Evolutionary conservation across 177 flowering plant species (phyloP).

Genomic region (Telopea speciosissima): DNA sequence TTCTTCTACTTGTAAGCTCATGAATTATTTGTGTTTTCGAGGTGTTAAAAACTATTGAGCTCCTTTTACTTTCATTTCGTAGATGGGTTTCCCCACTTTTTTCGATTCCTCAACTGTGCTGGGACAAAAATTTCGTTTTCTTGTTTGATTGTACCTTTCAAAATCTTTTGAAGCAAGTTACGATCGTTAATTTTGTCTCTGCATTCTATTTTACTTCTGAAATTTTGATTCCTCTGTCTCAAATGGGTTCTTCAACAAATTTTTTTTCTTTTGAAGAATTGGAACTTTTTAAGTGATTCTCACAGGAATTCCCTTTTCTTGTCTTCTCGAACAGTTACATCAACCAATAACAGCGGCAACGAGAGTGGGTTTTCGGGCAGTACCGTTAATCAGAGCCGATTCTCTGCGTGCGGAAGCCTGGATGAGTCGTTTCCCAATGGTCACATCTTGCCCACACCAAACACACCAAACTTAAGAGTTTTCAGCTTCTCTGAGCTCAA

Average conservation of each 20-base stretch:
- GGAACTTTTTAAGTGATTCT: too few species aligned
- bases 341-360: neutral
- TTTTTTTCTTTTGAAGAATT: neutral
- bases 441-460: conserved; percentile 17
- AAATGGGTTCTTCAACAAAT: neutral
- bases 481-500: conserved; percentile 23
- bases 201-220: neutral
- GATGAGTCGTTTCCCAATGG: conserved; percentile 21
- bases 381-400: neutral
- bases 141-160: too few species aligned
- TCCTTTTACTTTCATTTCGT: neutral
- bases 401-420: neutral
- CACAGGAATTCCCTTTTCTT: neutral
- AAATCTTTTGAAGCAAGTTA: too few species aligned
- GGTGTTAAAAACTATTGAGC: too few species aligned
- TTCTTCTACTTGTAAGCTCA: conserved; percentile 3
- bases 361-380: neutral
- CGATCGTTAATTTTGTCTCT: too few species aligned
- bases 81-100: neutral
- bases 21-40: too few species aligned
- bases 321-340: neutral
- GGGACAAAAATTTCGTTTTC: neutral
- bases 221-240: neutral
- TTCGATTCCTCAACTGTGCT: neutral
- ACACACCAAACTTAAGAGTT: conserved; percentile 16